phyloP scores from a whole-genome alignment of 768 basidiomycete species.

The Rhizopogon salebrosus region DNA sequence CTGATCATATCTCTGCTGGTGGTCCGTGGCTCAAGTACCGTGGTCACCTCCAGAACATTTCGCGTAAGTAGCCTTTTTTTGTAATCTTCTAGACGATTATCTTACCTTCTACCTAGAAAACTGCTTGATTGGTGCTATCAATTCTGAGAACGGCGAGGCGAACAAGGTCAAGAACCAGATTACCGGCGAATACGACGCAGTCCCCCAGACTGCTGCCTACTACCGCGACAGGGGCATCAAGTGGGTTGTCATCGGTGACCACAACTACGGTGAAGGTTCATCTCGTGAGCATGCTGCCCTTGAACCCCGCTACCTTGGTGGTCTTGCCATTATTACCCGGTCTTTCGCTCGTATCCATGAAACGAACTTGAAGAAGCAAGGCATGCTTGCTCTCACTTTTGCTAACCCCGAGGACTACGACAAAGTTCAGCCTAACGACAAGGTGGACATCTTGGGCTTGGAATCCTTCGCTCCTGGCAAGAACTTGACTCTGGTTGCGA shows the following conservation, averaged over 20 bases:
- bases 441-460: constrained; percentile 84
- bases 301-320: constrained; percentile 92
- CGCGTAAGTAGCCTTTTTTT: constrained; percentile 47
- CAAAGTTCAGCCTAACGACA: constrained; percentile 82
- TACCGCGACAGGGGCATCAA: constrained; percentile 89
- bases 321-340: constrained; percentile 91
- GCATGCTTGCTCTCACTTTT: constrained; percentile 96
- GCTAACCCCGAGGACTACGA: constrained; percentile 92
- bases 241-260: constrained; percentile 97
- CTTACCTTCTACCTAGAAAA: constrained; percentile 55
- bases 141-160: constrained; percentile 90
- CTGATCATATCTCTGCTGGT: constrained; percentile 95
- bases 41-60: constrained; percentile 98
- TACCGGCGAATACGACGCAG: constrained; percentile 79
- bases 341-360: constrained; percentile 98
- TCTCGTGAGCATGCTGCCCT: constrained; percentile 97
- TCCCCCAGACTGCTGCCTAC: constrained; percentile 79
- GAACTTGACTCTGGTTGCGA: constrained; percentile 76
- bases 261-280: constrained; percentile 97
- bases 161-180: constrained; percentile 92
- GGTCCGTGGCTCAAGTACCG: constrained; percentile 99
- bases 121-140: constrained; percentile 97
- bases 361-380: constrained; percentile 99
- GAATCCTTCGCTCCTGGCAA: constrained; percentile 88
- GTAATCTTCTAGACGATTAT: not conserved